phyloP scores from a whole-genome alignment of 1,139 yeast species.

The Geotrichum carabidarum region DNA sequence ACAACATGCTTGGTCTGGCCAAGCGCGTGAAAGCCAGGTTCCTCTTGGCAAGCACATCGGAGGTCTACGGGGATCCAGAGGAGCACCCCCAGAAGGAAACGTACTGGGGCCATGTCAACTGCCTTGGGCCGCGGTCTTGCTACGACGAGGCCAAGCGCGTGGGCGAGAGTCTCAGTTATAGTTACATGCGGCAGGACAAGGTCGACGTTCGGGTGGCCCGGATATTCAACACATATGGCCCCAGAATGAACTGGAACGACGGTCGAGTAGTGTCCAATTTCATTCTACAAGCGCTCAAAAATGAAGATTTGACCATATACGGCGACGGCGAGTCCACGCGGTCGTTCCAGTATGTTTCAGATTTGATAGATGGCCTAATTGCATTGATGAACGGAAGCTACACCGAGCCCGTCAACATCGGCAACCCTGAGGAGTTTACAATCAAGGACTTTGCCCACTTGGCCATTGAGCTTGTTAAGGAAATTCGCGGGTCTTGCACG shows the following conservation, averaged over 20 bases:
- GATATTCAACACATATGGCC: conserved; percentile 31
- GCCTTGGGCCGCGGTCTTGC: conserved; percentile 31
- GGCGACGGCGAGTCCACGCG: conserved; percentile 29
- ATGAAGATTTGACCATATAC: conserved; percentile 28
- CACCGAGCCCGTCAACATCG: conserved; percentile 28
- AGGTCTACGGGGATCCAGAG: conserved; percentile 31
- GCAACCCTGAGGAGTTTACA: conserved; percentile 30
- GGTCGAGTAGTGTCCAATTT: conserved; percentile 32
- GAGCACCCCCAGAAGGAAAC: conserved; percentile 30
- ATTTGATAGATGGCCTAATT: conserved; percentile 28
- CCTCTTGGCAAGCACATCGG: conserved; percentile 29
- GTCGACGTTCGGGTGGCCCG: conserved; percentile 31
- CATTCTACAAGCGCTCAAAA: conserved; percentile 28
- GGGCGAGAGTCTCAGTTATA: conserved; percentile 29
- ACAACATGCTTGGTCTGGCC: conserved; percentile 31
- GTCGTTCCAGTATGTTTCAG: conserved; percentile 30
- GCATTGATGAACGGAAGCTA: conserved; percentile 27
- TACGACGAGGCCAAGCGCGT: conserved; percentile 32
- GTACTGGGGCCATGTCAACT: conserved; percentile 30
- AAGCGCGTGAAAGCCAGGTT: conserved; percentile 31
- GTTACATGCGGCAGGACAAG: conserved; percentile 26
- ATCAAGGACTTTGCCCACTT: conserved; percentile 26
- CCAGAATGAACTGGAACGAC: conserved; percentile 32
- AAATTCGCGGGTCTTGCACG: conserved; percentile 22
- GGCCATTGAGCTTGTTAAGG: conserved; percentile 24